Evolutionary conservation across 331 rosid genomes (phyloP).

Genomic region (Pyracantha coccinea): DNA sequence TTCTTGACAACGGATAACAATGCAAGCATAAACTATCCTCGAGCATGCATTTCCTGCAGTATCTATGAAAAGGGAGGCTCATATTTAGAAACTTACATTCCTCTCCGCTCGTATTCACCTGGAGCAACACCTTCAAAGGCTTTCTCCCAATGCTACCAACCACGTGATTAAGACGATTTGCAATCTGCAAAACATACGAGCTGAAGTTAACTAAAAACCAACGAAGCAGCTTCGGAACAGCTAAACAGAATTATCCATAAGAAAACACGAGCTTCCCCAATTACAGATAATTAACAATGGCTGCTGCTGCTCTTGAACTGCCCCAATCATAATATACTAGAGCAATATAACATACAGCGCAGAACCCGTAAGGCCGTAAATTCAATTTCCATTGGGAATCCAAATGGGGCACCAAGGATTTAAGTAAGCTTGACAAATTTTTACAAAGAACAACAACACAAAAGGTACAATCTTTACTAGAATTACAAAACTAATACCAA

Average conservation of each 20-base stretch:
- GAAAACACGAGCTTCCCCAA: neutral
- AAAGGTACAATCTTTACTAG: neutral
- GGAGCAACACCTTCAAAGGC: conserved; percentile 76
- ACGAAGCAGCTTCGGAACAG: neutral
- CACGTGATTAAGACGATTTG: conserved; percentile 60
- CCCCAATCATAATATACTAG: neutral
- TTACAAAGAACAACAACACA: neutral
- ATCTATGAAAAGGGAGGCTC: neutral
- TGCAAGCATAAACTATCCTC: conserved; percentile 33
- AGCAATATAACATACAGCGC: neutral
- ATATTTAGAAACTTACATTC: conserved; percentile 38
- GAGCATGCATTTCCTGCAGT: conserved; percentile 14
- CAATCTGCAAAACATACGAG: conserved; percentile 43
- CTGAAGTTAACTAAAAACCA: neutral
- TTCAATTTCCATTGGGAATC: neutral
- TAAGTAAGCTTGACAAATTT: too few relatives aligned
- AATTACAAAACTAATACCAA: neutral
- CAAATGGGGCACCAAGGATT: too few relatives aligned
- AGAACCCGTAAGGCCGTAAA: neutral
- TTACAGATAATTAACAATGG: neutral
- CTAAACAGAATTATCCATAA: neutral
- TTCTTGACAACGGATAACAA: neutral
- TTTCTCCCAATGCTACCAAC: conserved; percentile 69
- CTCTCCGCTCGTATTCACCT: conserved; percentile 98
- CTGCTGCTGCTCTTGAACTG: neutral